phyloP scores from a whole-genome alignment of 306 rosid genomes.

The Cucurbita maxima region DNA sequence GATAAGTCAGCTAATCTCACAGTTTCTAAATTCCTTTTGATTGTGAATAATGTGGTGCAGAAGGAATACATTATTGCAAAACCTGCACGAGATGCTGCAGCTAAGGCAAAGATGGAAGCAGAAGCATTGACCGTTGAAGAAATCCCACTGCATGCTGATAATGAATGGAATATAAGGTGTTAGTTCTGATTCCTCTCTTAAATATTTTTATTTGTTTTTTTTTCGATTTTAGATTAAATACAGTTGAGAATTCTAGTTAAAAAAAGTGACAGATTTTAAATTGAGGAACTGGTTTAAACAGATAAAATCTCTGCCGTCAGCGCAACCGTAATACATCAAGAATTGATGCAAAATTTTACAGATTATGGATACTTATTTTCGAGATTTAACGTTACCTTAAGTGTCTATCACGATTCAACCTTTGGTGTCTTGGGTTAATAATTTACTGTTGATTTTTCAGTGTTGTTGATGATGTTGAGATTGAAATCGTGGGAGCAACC shows the following conservation, averaged over 20 bases:
- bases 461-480: constrained; percentile 46
- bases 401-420: not conserved
- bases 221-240: not conserved
- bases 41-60: constrained; percentile 28
- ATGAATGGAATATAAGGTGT: constrained; percentile 97
- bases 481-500: constrained; percentile 18
- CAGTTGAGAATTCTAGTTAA: not conserved
- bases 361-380: not conserved
- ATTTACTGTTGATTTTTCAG: constrained; percentile 33
- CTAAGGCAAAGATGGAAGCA: constrained; percentile 66
- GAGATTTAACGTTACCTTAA: not conserved
- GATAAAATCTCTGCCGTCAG: not conserved
- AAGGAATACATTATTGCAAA: constrained; percentile 50
- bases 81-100: constrained; percentile 88
- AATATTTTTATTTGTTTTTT: not conserved
- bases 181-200: not conserved
- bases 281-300: not conserved
- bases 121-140: constrained; percentile 39
- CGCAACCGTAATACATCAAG: not conserved
- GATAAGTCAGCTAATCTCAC: not conserved
- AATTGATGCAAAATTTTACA: not conserved
- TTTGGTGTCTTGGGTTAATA: not conserved
- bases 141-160: constrained; percentile 61
- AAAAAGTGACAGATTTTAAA: not conserved
- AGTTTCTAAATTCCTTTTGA: not conserved